Conservation (phyloP, 352 stramenopile species). For the Globisporangium rhizosaccharum region DNA sequence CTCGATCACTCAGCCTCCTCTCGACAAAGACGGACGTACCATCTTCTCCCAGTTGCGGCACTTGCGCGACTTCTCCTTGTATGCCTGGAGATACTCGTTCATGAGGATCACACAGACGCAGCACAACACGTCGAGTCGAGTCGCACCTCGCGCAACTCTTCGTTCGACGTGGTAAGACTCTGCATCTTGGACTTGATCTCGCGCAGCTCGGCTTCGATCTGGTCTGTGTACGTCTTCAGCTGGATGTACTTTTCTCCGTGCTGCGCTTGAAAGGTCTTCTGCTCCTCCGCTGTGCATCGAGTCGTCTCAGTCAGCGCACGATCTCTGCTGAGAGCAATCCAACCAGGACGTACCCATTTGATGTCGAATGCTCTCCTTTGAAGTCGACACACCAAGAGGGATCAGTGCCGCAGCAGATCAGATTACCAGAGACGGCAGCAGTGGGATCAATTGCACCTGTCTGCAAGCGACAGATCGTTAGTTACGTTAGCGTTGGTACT, state of each 20-base stretch:
- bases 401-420: neutral
- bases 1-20: no score
- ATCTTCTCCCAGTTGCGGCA: conserved; percentile 88
- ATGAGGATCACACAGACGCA: neutral
- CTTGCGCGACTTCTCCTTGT: conserved; percentile 84
- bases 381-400: no score
- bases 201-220: conserved; percentile 73
- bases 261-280: conserved; percentile 74
- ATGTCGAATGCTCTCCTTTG: conserved; percentile 60
- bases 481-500: neutral
- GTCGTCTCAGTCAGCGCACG: neutral
- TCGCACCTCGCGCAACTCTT: conserved; percentile 68
- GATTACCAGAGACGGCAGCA: conserved; percentile 2
- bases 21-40: conserved; percentile 20
- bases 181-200: conserved; percentile 83
- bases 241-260: conserved; percentile 86
- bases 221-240: conserved; percentile 81
- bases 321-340: no score
- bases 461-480: conserved; percentile 16
- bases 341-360: conserved; percentile 46
- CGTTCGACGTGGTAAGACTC: conserved; percentile 59
- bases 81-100: conserved; percentile 35
- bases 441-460: conserved; percentile 29
- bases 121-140: neutral
- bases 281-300: conserved; percentile 50